phyloP scores from a whole-genome alignment of 441 rosid species.

The Cnidoscolus chayamansa region DNA sequence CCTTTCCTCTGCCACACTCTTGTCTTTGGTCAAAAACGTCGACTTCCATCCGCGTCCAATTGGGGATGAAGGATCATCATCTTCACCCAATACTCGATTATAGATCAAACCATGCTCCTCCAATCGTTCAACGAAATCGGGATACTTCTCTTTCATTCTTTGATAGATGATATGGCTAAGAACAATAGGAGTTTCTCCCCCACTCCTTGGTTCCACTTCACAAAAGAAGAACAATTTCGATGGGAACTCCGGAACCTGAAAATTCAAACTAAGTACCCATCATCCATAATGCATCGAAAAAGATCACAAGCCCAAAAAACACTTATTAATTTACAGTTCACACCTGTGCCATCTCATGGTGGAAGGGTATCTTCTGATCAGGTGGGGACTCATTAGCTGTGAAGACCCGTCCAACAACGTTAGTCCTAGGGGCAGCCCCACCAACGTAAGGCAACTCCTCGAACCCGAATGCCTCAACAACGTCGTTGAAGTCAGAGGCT shows the following conservation, averaged over 20 bases:
- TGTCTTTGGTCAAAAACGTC: slow-evolving; percentile 75
- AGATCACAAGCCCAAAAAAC: too few species aligned
- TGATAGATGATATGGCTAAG: slow-evolving; percentile 74
- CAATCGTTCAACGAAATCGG: slow-evolving; percentile 58
- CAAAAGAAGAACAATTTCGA: slow-evolving; percentile 86
- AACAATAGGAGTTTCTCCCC: slow-evolving; percentile 92
- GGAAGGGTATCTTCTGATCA: slow-evolving; percentile 79
- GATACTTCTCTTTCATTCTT: slow-evolving; percentile 63
- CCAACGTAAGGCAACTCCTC: slow-evolving; percentile 91
- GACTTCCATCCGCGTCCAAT: slow-evolving; percentile 98
- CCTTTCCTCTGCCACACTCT: slow-evolving; percentile 69
- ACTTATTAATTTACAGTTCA: not conserved
- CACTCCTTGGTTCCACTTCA: slow-evolving; percentile 75
- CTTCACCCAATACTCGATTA: slow-evolving; percentile 67
- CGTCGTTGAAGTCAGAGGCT: slow-evolving; percentile 69
- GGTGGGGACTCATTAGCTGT: slow-evolving; percentile 95
- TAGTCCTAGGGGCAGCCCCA: slow-evolving; percentile 80
- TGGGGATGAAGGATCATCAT: slow-evolving; percentile 80
- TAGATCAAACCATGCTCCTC: slow-evolving; percentile 72
- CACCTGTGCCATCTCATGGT: slow-evolving; percentile 96
- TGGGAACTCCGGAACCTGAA: slow-evolving; percentile 80
- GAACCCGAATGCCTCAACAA: slow-evolving; percentile 77
- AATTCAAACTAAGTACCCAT: too few species aligned
- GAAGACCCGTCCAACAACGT: slow-evolving; percentile 78
- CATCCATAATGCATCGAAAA: too few species aligned